Conservation (phyloP, 176 grass and related monocot genomes). For the Oryza coarctata region DNA sequence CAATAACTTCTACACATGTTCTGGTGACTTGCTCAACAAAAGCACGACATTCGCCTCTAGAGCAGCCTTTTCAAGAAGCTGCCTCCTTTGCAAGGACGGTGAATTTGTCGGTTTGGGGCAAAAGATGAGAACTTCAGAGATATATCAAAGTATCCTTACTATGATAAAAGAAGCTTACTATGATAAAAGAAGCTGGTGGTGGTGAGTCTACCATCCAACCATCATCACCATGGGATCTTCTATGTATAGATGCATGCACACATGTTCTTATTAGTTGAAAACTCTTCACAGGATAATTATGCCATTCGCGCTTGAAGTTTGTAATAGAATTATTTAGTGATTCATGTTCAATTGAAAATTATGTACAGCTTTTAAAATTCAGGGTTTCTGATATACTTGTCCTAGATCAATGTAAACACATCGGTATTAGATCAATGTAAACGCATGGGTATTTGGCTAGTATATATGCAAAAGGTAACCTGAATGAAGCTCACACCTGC, state of each 20-base stretch:
- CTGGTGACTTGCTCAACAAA: conserved; percentile 37
- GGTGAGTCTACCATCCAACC: not conserved
- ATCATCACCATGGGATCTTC: not conserved
- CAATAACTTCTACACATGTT: conserved; percentile 38
- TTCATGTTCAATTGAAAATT: not conserved
- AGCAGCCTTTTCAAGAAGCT: conserved; percentile 16
- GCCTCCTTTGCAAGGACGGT: conserved; percentile 30
- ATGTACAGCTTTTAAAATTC: not conserved
- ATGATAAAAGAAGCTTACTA: too few species aligned
- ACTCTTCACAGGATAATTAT: not conserved
- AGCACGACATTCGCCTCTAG: conserved; percentile 23
- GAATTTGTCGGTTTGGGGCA: conserved; percentile 33
- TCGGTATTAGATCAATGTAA: not conserved
- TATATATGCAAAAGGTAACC: not conserved
- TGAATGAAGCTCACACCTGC: not conserved
- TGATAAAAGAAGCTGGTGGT: not conserved
- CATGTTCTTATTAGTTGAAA: not conserved
- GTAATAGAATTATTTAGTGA: not conserved
- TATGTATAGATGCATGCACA: not conserved
- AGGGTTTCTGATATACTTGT: too few species aligned
- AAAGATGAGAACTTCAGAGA: not conserved
- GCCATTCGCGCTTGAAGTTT: not conserved
- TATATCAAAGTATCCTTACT: not conserved
- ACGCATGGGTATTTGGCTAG: not conserved
- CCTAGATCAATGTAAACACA: not conserved